Base-by-base conservation (phyloP, 2,329 filamentous ascomycete species). In the Neoscytalidium dimidiatum region DNA sequence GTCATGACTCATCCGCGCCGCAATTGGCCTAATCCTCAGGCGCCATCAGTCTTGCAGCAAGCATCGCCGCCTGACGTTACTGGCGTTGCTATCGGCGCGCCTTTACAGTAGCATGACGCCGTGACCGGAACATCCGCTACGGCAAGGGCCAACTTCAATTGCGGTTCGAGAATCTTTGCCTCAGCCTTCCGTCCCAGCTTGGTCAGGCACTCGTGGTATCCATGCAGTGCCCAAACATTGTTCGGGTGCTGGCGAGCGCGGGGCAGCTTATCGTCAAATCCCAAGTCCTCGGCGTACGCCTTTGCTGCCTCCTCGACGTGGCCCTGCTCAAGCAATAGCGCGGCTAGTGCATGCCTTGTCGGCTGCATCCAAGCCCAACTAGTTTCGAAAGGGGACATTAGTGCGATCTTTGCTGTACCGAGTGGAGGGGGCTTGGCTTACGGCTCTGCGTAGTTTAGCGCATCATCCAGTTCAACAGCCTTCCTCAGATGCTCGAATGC, bases 321-420 rank as follows among this genome's bases (percentile, higher is more conserved):
- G n/a, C 84, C 86, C 70, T 90, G 89, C 71, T 92, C 90, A 13
- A 91, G 80, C 31, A 91, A 73, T 3, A 93, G 79, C 0, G 90
- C 90, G 1, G 87, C 90, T 58, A 89, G 89, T 0, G 90, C 90
- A 73, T 92, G 90, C 3, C 89, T 81, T 0, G 86, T 85, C 0
- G 90, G 90, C 71, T 91, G 88, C 89, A 92, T 92, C 90, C 90
- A 92, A 0, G 88, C 88, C 90, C 90, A 92, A 6, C 49, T 52
- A 17, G 11, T 31, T 28, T 48, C 11, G 23, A 5, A 9, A 11
- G 3, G 17, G 19, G 13, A 5, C 6, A 19, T 31, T 35, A 33
- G 49, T 6, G 3, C 49, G 13, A 5, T 3, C 17, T 14, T 26
- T 48, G 13, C 21, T 1, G 13, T 26, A 48, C 11, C 21, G 44